Evolutionary conservation across 2,329 filamentous ascomycete genomes (phyloP), one percentile per base, ranked within the genome.

Genomic region (Aspergillus amoenus): DNA sequence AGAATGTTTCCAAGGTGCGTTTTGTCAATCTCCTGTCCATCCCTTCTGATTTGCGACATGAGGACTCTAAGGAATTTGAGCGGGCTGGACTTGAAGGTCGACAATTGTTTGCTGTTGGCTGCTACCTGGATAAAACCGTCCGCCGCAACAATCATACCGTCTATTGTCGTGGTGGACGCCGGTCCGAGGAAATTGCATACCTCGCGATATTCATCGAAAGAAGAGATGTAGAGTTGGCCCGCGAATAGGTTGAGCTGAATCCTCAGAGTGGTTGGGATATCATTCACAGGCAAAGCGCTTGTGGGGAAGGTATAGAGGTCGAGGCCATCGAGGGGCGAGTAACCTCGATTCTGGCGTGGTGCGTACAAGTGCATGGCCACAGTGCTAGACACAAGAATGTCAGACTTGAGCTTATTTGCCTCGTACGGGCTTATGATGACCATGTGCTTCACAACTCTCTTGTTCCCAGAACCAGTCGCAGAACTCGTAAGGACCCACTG

Each of bases 201-300:
- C 5, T 62, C 67, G 0, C 68, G 60, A 59, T 90, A 91, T 52
- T 89, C 81, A 0, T 72, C 57, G 43, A 78, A 82, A 0, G 76
- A 79, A 0, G 67, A 69, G 9, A 90, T 74, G 62, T 90, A 91
- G 0, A 90, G 76, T 54, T 88, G 85, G 0, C 88, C 88, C 0
- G 88, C 77, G 54, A 91, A 90, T 0, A 91, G 71, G 43, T 88
- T 87, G 0, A 91, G 76, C 55, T 84, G 76, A 0, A 76, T 70
- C 0, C 73, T 68, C 0, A 82, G 64, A 0, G 55, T 66, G 9
- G 63, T 67, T 12, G 61, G 65, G 4, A 68, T 55, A 7, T 27
- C 34, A 0, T 46, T 58, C 18, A 64, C 60, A 0, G 1, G 6
- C 2, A 60, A 57, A 0, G 67, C 39, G 1, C 44, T 40, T 1